These are phyloP conservation scores for Microcyclospora pomicola DNA, from an alignment of 2,329 filamentous ascomycete species.

Conservation along the genomic window DNA sequence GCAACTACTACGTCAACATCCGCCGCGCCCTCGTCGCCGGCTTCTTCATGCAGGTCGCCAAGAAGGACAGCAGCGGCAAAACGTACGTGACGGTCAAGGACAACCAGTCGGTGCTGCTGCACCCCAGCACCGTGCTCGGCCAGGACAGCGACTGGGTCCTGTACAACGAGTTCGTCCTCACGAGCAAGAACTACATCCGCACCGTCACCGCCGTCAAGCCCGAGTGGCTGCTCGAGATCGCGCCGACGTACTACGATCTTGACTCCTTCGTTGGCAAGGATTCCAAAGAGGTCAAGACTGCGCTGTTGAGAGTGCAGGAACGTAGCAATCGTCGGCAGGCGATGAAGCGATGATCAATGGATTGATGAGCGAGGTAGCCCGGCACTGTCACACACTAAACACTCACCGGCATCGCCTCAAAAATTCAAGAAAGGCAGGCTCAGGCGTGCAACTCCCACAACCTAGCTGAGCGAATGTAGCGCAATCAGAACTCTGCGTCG, in stretches of 20 bases:
- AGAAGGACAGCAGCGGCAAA: slow-evolving; percentile 78
- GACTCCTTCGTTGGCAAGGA: slow-evolving; percentile 72
- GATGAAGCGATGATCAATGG: too few relatives aligned
- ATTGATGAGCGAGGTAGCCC: too few relatives aligned
- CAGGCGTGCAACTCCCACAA: too few relatives aligned
- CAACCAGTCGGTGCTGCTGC: slow-evolving; percentile 81
- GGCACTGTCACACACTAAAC: too few relatives aligned
- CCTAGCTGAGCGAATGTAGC: too few relatives aligned
- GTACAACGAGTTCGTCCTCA: slow-evolving; percentile 97
- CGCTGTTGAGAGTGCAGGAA: slow-evolving; percentile 40
- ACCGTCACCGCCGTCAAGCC: slow-evolving; percentile 84
- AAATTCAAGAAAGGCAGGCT: too few relatives aligned
- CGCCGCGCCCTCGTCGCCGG: slow-evolving; percentile 80
- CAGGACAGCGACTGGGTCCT: slow-evolving; percentile 92
- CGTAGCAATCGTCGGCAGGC: slow-evolving; percentile 28
- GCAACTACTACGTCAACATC: slow-evolving; percentile 97
- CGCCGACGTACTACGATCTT: slow-evolving; percentile 83
- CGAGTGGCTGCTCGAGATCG: slow-evolving; percentile 93
- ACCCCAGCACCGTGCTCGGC: slow-evolving; percentile 80
- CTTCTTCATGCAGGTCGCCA: slow-evolving; percentile 99
- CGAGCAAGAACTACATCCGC: slow-evolving; percentile 94
- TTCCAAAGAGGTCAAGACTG: slow-evolving; percentile 47
- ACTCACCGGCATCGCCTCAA: too few relatives aligned
- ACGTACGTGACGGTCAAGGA: slow-evolving; percentile 94
- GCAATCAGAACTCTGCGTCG: too few relatives aligned